Base-by-base conservation (phyloP, 306 rosid genomes). In the Pachyrhizus erosus region DNA sequence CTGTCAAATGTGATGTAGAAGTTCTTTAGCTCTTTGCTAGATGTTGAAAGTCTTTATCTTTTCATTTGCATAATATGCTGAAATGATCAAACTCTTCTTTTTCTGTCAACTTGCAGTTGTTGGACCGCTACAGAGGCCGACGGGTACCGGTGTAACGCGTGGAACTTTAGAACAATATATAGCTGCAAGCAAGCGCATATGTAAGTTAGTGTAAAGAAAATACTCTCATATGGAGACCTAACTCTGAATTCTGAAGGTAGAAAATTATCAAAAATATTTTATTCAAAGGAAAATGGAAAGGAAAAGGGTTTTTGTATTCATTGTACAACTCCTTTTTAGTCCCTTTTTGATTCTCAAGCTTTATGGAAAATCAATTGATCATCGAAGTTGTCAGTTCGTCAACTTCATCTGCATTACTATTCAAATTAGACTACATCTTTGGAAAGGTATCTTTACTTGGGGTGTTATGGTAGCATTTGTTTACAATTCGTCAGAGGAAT, bases 101-200 rank as follows among this genome's bases (percentile, higher is more conserved):
- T 24, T n/a, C n/a, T 79, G 71, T 80, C 5, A 54, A 60, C 55
- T 52, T 84, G 87, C 97, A 94, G 98, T 37, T 94, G 75, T 23
- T 94, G 24, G 98, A 92, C 61, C 92, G 92, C 55, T 89, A 94
- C 4, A 90, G 98, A 77, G 89, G 97, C 39, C 88, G 81, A 76
- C 89, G 98, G 66, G 94, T 94, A 75, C 98, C 98, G 2, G 98
- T 94, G 78, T 94, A 86, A 89, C 73, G 55, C 67, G 57, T 64
- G 58, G 58, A 75, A 68, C 61, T 42, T 21, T 21, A 29, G 40
- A 78, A 84, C 73, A 70, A 45, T 55, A 31, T 64, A 65, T 73
- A 49, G 76, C 73, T 11, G 80, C 77, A 26, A 80, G 86, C 33
- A 42, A 80, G 74, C 52, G 57, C 85, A 78, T 67, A 72, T 75